Conservation (phyloP, 169 alveolate genomes). For the Babesia ovata region DNA sequence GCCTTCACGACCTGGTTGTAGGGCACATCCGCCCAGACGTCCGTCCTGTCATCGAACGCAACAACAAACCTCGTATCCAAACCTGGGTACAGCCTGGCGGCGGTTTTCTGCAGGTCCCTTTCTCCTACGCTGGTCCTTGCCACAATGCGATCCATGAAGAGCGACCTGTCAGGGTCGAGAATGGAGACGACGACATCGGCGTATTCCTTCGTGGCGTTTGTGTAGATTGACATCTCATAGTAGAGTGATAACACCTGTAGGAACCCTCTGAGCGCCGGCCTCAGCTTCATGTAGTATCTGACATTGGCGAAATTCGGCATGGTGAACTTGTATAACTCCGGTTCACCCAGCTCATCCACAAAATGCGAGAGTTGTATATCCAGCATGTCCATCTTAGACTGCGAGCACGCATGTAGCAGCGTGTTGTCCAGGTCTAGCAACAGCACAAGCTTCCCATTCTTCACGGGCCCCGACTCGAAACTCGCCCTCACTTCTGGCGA, state of each 20-base stretch:
- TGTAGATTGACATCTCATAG: constrained; percentile 87
- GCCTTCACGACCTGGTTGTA: constrained; percentile 88
- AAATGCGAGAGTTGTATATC: constrained; percentile 84
- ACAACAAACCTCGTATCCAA: constrained; percentile 84
- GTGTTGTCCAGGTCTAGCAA: constrained; percentile 89
- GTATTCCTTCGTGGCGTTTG: constrained; percentile 91
- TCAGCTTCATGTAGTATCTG: constrained; percentile 84
- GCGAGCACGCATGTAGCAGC: constrained; percentile 86
- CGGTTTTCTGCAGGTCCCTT: constrained; percentile 80
- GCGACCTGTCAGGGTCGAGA: constrained; percentile 87
- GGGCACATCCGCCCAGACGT: constrained; percentile 88
- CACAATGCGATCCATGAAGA: constrained; percentile 86
- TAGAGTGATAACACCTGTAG: constrained; percentile 83
- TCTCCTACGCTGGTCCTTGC: constrained; percentile 85
- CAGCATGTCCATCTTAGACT: constrained; percentile 80
- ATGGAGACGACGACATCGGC: constrained; percentile 91
- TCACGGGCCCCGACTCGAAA: constrained; percentile 67
- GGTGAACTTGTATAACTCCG: constrained; percentile 87
- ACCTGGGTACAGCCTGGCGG: constrained; percentile 80
- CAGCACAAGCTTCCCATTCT: constrained; percentile 81
- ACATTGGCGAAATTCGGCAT: constrained; percentile 84
- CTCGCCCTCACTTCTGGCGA: constrained; percentile 44
- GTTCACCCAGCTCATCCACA: constrained; percentile 85
- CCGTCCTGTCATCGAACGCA: constrained; percentile 89
- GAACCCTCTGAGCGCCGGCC: constrained; percentile 89